Conservation (phyloP, 2,329 filamentous ascomycete genomes). For the Aspergillus unguis region DNA sequence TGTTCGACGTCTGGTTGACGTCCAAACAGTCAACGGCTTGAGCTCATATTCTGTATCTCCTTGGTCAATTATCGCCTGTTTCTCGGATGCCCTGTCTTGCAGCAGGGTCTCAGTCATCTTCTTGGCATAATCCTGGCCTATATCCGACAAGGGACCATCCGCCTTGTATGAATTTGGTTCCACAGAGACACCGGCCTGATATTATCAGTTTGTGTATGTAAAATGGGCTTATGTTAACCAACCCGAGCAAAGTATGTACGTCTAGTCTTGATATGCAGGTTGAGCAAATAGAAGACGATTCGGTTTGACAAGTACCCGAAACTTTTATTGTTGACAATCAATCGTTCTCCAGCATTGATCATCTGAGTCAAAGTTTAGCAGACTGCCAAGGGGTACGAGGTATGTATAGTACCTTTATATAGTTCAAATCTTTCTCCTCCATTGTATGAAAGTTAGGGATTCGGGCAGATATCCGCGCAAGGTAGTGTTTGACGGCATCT, state of each 20-base stretch:
- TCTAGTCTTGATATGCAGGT: slow-evolving; percentile 92
- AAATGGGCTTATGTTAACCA: slow-evolving; percentile 14
- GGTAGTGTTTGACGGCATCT: slow-evolving; percentile 87
- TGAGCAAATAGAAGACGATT: slow-evolving; percentile 97
- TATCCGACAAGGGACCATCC: slow-evolving; percentile 76
- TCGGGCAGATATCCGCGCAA: slow-evolving; percentile 82
- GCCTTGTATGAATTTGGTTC: slow-evolving; percentile 90
- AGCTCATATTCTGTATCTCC: slow-evolving; percentile 66
- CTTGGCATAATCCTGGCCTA: slow-evolving; percentile 75
- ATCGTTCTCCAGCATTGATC: slow-evolving; percentile 92
- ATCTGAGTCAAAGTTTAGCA: slow-evolving; percentile 51
- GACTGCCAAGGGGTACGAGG: background rate
- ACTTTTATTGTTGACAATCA: slow-evolving; percentile 94
- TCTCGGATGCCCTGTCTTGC: slow-evolving; percentile 79
- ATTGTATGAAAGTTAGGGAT: slow-evolving; percentile 97
- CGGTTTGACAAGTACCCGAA: slow-evolving; percentile 96
- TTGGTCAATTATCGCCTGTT: slow-evolving; percentile 63
- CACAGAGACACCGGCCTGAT: slow-evolving; percentile 70
- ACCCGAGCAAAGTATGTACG: slow-evolving; percentile 88
- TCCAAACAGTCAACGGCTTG: slow-evolving; percentile 88
- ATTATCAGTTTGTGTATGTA: slow-evolving; percentile 6
- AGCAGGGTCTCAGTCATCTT: slow-evolving; percentile 83
- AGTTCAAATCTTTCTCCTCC: slow-evolving; percentile 90
- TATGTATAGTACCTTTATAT: slow-evolving; percentile 64
- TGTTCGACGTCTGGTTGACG: slow-evolving; percentile 83